Evolutionary conservation across 2,329 filamentous ascomycete species (phyloP).

Genomic region (Cordyceps pruinosa): DNA sequence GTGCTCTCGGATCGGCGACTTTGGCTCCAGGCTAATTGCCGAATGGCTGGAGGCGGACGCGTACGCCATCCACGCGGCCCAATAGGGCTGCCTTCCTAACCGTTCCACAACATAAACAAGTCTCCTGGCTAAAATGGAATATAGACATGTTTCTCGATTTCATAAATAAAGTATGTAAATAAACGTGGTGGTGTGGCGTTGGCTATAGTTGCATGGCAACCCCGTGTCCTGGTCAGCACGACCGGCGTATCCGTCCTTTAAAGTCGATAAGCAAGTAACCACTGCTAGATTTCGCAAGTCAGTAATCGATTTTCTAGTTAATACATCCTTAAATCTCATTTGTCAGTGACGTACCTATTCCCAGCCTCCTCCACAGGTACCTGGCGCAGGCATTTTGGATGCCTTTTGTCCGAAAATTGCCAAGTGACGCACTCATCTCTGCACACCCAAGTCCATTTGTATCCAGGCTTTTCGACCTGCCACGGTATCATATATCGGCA

Average conservation of each 20-base stretch:
- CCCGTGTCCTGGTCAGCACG: no score
- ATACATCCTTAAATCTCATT: no score
- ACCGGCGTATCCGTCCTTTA: no score
- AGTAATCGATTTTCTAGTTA: no score
- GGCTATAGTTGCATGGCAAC: no score
- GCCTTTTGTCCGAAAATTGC: background rate
- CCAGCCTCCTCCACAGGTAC: background rate
- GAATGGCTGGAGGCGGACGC: slow-evolving; percentile 1
- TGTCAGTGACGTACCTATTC: background rate
- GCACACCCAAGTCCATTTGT: slow-evolving; percentile 1
- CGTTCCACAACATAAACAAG: no score
- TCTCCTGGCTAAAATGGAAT: no score
- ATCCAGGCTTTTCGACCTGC: background rate
- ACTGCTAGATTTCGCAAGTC: no score
- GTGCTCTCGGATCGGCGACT: background rate
- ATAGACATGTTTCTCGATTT: no score
- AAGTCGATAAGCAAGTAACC: no score
- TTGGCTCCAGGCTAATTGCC: background rate
- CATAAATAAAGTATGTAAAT: no score
- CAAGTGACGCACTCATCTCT: background rate
- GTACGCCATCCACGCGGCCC: slow-evolving; percentile 8
- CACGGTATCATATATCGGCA: background rate
- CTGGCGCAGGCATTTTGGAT: background rate
- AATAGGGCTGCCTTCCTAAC: background rate
- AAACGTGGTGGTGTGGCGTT: no score